Evolutionary conservation across 2,329 filamentous ascomycete species (phyloP).

Genomic region (Neodidymelliopsis sp.): DNA sequence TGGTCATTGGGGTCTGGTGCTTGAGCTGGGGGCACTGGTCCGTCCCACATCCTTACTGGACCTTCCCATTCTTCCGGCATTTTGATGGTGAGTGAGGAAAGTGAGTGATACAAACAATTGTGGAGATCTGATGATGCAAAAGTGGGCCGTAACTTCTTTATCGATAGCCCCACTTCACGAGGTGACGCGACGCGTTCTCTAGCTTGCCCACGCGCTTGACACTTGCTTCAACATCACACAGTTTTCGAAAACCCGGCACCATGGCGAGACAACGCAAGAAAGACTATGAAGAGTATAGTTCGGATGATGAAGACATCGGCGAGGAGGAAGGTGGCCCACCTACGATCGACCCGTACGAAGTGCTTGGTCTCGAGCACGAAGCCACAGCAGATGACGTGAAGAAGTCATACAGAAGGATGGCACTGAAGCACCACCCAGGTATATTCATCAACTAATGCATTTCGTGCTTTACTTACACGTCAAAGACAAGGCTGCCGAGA

Average conservation of each 20-base stretch:
- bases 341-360: slow-evolving; percentile 78
- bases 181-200: slow-evolving; percentile 36
- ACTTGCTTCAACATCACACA: slow-evolving; percentile 8
- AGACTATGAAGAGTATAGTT: slow-evolving; percentile 19
- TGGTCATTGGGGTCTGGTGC: slow-evolving; percentile 39
- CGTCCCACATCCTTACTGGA: slow-evolving; percentile 32
- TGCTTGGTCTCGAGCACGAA: slow-evolving; percentile 73
- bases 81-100: slow-evolving; percentile 11
- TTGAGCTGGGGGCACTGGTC: slow-evolving; percentile 24
- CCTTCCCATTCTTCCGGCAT: slow-evolving; percentile 34
- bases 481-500: slow-evolving; percentile 76
- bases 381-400: slow-evolving; percentile 85
- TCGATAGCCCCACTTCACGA: slow-evolving; percentile 29
- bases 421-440: slow-evolving; percentile 81
- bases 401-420: slow-evolving; percentile 87
- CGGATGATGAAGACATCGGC: slow-evolving; percentile 57
- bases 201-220: slow-evolving; percentile 4
- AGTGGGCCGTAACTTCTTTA: slow-evolving; percentile 29
- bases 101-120: slow-evolving; percentile 8
- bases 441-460: slow-evolving; percentile 36
- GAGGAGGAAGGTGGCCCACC: slow-evolving; percentile 63
- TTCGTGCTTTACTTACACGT: slow-evolving; percentile 13
- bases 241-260: not conserved
- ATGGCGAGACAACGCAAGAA: slow-evolving; percentile 16
- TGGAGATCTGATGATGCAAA: slow-evolving; percentile 12